Percentiles rank a stretch among this genome's conserved stretches.
Evolutionary conservation across 2,329 filamentous ascomycete species (phyloP).

Genomic region (Diaporthe citriasiana): DNA sequence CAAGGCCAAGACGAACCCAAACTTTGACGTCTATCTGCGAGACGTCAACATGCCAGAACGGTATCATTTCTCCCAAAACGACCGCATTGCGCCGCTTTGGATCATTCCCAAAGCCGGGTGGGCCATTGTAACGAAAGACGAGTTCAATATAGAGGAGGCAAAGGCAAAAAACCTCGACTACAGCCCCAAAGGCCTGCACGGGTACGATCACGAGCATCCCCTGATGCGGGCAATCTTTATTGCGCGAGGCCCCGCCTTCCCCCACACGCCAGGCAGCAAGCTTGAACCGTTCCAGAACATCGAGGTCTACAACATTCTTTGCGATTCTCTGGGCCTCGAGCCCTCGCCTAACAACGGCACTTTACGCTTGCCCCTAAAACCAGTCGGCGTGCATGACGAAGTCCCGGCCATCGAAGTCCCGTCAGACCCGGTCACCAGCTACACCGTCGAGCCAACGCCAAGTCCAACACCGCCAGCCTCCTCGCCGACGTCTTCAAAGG

Average conservation of each 20-base stretch:
- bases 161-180: conserved; percentile 77
- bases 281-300: conserved; percentile 90
- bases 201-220: conserved; percentile 94
- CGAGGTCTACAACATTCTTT: conserved; percentile 95
- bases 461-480: conserved; percentile 33
- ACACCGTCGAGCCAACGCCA: conserved; percentile 42
- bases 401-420: conserved; percentile 64
- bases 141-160: conserved; percentile 81
- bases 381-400: conserved; percentile 72
- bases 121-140: conserved; percentile 86
- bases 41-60: conserved; percentile 91
- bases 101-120: conserved; percentile 93
- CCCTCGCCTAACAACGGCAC: conserved; percentile 91
- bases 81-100: conserved; percentile 95
- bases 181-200: conserved; percentile 87
- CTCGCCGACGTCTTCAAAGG: conserved; percentile 30
- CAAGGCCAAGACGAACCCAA: conserved; percentile 72
- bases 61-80: conserved; percentile 91
- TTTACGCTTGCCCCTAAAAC: conserved; percentile 77
- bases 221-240: conserved; percentile 97
- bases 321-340: conserved; percentile 83
- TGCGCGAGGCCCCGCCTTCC: conserved; percentile 91
- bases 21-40: conserved; percentile 88
- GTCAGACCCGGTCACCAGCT: conserved; percentile 62
- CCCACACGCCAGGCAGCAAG: conserved; percentile 84